These are phyloP conservation scores for Spinacia oleracea DNA, from an alignment of 179 eudicot species.

Conservation along the genomic window DNA sequence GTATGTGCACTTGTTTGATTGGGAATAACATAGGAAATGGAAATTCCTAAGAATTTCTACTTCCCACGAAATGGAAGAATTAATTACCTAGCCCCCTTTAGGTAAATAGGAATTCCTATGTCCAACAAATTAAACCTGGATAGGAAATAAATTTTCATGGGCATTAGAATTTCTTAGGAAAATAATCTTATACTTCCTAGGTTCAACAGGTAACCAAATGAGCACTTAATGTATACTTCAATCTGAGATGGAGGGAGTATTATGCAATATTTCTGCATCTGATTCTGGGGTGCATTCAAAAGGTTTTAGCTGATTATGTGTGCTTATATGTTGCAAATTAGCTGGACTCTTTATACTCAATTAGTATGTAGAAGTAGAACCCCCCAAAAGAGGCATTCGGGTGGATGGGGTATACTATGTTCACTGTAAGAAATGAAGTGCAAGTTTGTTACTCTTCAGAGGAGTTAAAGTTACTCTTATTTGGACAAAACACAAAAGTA, in stretches of 20 bases:
- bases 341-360: background rate
- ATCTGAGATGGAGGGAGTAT: background rate
- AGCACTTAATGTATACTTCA: background rate
- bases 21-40: too few species aligned
- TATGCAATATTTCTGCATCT: background rate
- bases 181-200: too few species aligned
- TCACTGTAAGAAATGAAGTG: background rate
- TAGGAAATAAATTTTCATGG: too few species aligned
- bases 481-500: background rate
- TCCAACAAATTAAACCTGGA: too few species aligned
- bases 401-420: background rate
- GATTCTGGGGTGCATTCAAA: background rate
- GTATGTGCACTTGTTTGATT: too few species aligned
- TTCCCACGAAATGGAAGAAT: too few species aligned
- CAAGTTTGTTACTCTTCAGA: background rate
- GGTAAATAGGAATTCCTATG: too few species aligned
- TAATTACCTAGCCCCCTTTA: too few species aligned
- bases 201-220: too few species aligned
- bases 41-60: too few species aligned
- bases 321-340: background rate
- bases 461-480: background rate
- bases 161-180: too few species aligned
- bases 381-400: background rate
- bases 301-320: background rate
- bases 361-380: too few species aligned